Evolutionary conservation across 1,284 basidiomycete species (phyloP), one percentile per base, ranked within the genome.

Genomic region (Microbotryum violaceum): DNA sequence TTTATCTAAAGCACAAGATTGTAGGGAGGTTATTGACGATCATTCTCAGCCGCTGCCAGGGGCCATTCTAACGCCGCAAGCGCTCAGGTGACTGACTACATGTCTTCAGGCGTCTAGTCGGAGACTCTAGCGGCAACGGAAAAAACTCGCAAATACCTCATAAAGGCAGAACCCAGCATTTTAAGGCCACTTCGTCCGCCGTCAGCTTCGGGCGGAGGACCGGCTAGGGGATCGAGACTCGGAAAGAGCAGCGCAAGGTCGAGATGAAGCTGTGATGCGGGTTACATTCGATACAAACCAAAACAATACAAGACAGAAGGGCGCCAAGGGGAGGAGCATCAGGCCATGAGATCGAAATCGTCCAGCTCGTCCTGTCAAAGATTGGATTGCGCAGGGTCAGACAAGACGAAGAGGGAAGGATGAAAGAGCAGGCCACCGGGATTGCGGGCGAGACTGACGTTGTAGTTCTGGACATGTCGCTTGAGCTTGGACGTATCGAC

Each of bases 401-500:
- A 16, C 2, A 5, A 18, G 4, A 18, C 21, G 23, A 37, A 18
- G 7, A 14, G 6, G 18, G 6, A 37, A 16, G 6, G 20, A 53
- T 23, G 29, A 9, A 12, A 23, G 47, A 31, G 20, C 44, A 21
- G 20, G 25, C 16, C 10, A 20, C 14, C 25, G 45, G 18, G 3
- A 21, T 5, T 25, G 37, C 7, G 44, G 16, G 10, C 27, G 44
- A 25, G 45, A 61, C 61, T 16, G n/a, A 65, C 93, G 75, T 97
- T 98, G 82, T 98, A 98, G 67, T 82, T 80, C 85, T 94, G 89
- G 74, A 98, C 86, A 0, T 90, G 93, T 65, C 94, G 83, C 83
- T 96, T 97, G 75, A 97, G 83, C 75, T 94, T 96, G 69, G 88
- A 92, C 27, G 91, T 93, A 76, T 98, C 93, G 20, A 98, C 92